Base-by-base conservation (phyloP, 176 grass and related monocot species). In the Hordeum vulgare region DNA sequence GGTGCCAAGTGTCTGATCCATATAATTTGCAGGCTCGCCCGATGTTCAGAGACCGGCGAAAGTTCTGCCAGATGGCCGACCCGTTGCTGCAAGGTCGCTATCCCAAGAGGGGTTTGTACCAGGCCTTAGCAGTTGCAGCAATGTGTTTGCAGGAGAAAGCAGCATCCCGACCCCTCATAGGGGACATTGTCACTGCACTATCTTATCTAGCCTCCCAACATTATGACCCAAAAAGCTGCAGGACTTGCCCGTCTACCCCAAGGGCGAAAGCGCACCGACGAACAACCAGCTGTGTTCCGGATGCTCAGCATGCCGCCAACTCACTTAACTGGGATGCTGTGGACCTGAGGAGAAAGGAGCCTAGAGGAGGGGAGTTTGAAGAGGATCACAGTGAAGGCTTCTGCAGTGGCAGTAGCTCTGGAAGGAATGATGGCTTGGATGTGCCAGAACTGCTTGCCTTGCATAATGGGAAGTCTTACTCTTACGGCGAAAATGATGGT, bases 121-220 rank as follows among this genome's bases (percentile, higher is more conserved):
- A 96, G 83, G 91, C 96, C 78, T 87, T 99, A 85, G 93, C 93
- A 74, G 81, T 99, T 77, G 86, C 96, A n/a, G 88, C 96, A 40
- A 99, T 99, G 96, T 99, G 96, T 75, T 93, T 99, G 78, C 96
- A 99, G 70, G 96, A 99, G 70, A 82, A 92, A 44, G 91, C 97
- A 57, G 61, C 89, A 35, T 92, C 89, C 78, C 83, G 97, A 11
- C 93, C 97, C 13, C 91, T 99, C 27, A 94, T 99, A 87, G 97
- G 88, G 53, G 97, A 99, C 84, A 88, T 99, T 61, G 93, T 99
- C 17, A 96, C 91, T 21, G 97, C 97, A 80, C 91, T 99, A 23
- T 96, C 93, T 58, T 99, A 96, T 80, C 84, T 99, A 66, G 87
- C 93, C 61, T 96, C 93, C 15, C 90, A 99, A 58, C 79, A 65